Evolutionary conservation across 2,329 filamentous ascomycete genomes (phyloP).

Genomic region (Fusarium falciforme): DNA sequence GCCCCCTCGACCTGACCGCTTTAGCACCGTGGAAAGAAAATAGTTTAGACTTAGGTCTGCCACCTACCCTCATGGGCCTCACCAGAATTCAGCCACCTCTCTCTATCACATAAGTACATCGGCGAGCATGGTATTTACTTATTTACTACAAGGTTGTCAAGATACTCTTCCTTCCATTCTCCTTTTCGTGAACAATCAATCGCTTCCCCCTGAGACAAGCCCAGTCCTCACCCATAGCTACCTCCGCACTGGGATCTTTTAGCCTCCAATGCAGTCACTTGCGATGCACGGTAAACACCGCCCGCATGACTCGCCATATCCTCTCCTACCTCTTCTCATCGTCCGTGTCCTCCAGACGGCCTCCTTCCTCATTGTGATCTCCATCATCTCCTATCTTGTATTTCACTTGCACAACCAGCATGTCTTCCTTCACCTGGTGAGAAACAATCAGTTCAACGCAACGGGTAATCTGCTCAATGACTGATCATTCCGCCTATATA

Average conservation of each 20-base stretch:
- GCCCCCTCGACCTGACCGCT: too few relatives aligned
- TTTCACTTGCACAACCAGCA: background rate
- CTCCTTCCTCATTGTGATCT: background rate
- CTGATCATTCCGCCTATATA: background rate
- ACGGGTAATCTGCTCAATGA: background rate
- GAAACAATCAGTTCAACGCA: background rate
- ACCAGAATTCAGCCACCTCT: background rate
- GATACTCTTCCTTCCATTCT: background rate
- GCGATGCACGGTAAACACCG: background rate
- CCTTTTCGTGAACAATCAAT: background rate
- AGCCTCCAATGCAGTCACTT: background rate
- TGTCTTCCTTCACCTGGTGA: background rate
- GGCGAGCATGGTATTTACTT: background rate
- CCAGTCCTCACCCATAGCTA: too few relatives aligned
- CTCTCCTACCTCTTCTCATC: background rate
- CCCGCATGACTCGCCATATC: background rate
- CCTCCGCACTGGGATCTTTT: too few relatives aligned
- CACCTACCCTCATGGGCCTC: too few relatives aligned
- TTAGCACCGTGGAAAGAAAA: too few relatives aligned
- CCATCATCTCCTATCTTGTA: background rate
- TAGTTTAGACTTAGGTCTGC: too few relatives aligned
- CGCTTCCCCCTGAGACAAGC: too few relatives aligned
- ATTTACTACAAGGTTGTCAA: background rate
- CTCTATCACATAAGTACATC: background rate
- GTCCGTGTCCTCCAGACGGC: background rate